phyloP scores from a whole-genome alignment of 129 eudicot species.

The Tagetes erecta region DNA sequence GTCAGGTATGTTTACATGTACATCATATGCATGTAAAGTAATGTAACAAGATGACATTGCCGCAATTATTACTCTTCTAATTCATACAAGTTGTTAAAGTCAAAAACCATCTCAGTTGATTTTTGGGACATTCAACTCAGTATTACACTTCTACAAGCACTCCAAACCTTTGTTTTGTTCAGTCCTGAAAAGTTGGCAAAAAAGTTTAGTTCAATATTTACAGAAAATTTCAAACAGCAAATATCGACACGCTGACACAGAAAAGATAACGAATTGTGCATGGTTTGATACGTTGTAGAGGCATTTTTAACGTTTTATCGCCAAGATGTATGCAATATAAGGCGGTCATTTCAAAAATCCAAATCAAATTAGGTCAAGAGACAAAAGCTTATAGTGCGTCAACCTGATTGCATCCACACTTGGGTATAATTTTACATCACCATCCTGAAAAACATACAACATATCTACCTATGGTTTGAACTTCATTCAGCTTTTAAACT shows the following conservation, averaged over 20 bases:
- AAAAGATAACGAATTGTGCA: not conserved
- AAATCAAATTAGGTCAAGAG: no score
- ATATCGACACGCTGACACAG: not conserved
- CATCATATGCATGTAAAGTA: slow-evolving; percentile 31
- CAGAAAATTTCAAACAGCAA: not conserved
- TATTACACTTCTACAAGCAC: slow-evolving; percentile 21
- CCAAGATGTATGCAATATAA: not conserved
- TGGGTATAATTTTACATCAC: not conserved
- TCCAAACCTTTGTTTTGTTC: slow-evolving; percentile 8
- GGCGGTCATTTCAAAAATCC: not conserved
- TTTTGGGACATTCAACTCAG: slow-evolving; percentile 20
- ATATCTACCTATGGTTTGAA: no score
- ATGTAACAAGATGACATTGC: slow-evolving; percentile 29
- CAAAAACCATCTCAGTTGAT: slow-evolving; percentile 25
- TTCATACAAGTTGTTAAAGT: slow-evolving; percentile 32
- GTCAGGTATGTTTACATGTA: slow-evolving; percentile 25
- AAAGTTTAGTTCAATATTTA: not conserved
- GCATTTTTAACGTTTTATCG: not conserved
- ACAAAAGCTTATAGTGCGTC: no score
- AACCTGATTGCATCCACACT: no score
- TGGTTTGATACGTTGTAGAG: not conserved
- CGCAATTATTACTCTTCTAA: slow-evolving; percentile 34
- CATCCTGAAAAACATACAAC: no score
- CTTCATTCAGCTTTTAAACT: not conserved
- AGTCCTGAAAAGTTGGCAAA: slow-evolving; percentile 25